Evolutionary conservation across 2,329 filamentous ascomycete genomes (phyloP).

Genomic region (Phyllosticta citriasiana): DNA sequence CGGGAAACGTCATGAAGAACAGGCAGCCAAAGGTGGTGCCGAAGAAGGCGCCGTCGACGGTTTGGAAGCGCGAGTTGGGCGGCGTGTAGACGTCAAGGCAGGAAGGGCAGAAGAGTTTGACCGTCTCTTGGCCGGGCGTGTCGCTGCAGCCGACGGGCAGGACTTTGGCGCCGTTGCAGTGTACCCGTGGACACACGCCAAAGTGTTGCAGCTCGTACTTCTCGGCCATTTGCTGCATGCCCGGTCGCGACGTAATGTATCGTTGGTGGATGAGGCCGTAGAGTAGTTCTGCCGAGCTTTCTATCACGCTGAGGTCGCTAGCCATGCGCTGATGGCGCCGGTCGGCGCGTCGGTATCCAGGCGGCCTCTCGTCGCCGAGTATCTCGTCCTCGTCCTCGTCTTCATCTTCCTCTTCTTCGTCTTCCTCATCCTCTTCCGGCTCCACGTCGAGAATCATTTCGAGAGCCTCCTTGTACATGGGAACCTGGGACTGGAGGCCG

Average conservation of each 20-base stretch:
- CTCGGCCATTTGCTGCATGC: slow-evolving; percentile 98
- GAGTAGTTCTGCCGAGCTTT: slow-evolving; percentile 94
- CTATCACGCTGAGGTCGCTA: slow-evolving; percentile 88
- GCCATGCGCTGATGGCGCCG: slow-evolving; percentile 77
- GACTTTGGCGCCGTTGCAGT: slow-evolving; percentile 83
- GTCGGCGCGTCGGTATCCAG: slow-evolving; percentile 34
- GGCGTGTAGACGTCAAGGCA: slow-evolving; percentile 96
- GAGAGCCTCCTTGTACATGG: slow-evolving; percentile 97
- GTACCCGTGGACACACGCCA: slow-evolving; percentile 85
- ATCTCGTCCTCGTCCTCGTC: slow-evolving; percentile 48
- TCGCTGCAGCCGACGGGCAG: slow-evolving; percentile 90
- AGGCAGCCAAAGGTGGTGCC: slow-evolving; percentile 93
- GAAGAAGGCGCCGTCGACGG: slow-evolving; percentile 95
- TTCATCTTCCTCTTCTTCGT: slow-evolving; percentile 62
- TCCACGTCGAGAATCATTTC: slow-evolving; percentile 99
- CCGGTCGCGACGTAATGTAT: slow-evolving; percentile 91
- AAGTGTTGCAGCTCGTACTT: slow-evolving; percentile 98
- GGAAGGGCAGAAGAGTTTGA: slow-evolving; percentile 95
- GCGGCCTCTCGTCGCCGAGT: slow-evolving; percentile 47
- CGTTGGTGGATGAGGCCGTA: slow-evolving; percentile 98
- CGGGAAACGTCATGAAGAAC: slow-evolving; percentile 97
- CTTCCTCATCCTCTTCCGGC: slow-evolving; percentile 85
- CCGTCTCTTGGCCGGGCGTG: slow-evolving; percentile 90
- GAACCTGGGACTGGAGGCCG: slow-evolving; percentile 85
- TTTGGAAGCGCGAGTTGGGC: slow-evolving; percentile 93